Conservation (phyloP, 352 stramenopile genomes). For the Peronospora destructor region DNA sequence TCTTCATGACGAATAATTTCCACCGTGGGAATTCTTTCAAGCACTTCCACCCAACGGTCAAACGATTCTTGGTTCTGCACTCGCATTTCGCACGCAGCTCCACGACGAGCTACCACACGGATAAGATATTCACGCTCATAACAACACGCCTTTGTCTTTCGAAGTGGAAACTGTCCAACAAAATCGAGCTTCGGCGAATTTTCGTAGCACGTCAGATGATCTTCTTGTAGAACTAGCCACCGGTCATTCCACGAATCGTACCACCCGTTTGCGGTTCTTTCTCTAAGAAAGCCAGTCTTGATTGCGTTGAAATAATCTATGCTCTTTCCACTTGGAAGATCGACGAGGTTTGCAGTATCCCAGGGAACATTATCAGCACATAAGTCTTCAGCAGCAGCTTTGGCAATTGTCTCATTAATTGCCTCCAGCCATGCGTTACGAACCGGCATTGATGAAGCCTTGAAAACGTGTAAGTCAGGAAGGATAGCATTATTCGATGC, state of each 20-base stretch:
- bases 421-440: slow-evolving; percentile 62
- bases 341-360: slow-evolving; percentile 37
- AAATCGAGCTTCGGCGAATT: slow-evolving; percentile 72
- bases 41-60: slow-evolving; percentile 62
- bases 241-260: slow-evolving; percentile 79
- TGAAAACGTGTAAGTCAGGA: slow-evolving; percentile 43
- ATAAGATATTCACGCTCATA: slow-evolving; percentile 74
- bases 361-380: slow-evolving; percentile 6
- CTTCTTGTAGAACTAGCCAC: slow-evolving; percentile 77
- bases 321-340: slow-evolving; percentile 48
- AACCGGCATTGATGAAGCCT: slow-evolving; percentile 52
- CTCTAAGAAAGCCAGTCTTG: slow-evolving; percentile 63
- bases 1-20: slow-evolving; percentile 68
- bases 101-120: slow-evolving; percentile 57
- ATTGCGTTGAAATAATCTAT: slow-evolving; percentile 79
- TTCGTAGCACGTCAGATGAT: slow-evolving; percentile 71
- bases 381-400: slow-evolving; percentile 19
- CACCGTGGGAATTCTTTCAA: slow-evolving; percentile 46
- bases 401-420: slow-evolving; percentile 47
- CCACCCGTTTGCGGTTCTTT: slow-evolving; percentile 70
- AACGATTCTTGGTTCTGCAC: slow-evolving; percentile 72
- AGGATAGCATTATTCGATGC: slow-evolving; percentile 9
- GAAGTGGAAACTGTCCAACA: slow-evolving; percentile 62
- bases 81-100: slow-evolving; percentile 72
- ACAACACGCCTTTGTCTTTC: slow-evolving; percentile 57